Conservation (phyloP, 108 stramenopile genomes). For the Skeletonema menzelii region DNA sequence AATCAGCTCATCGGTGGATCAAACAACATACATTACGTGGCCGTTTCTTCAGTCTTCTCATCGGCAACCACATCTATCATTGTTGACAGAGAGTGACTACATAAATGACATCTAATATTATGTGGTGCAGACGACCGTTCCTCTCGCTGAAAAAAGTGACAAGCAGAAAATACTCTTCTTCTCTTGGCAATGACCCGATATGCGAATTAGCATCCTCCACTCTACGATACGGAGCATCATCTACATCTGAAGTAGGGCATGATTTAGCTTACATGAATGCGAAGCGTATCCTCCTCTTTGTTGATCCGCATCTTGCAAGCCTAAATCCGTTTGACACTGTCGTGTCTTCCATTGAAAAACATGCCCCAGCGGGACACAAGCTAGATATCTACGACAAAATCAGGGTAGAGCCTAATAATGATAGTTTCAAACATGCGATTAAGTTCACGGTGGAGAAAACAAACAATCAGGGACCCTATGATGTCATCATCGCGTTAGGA, state of each 20-base stretch:
- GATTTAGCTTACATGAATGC: slow-evolving; percentile 40
- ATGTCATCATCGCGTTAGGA: slow-evolving; percentile 64
- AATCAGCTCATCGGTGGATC: not conserved
- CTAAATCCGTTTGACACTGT: slow-evolving; percentile 35
- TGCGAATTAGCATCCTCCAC: slow-evolving; percentile 57
- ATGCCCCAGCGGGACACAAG: slow-evolving; percentile 13
- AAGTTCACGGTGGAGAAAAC: slow-evolving; percentile 33
- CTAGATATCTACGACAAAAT: slow-evolving; percentile 44
- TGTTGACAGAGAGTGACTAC: not conserved
- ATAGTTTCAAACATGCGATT: slow-evolving; percentile 54
- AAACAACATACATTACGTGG: not conserved
- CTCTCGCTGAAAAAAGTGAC: not conserved
- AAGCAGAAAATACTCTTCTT: not conserved
- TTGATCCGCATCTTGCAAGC: slow-evolving; percentile 39
- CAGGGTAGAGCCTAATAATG: slow-evolving; percentile 50
- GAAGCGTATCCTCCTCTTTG: slow-evolving; percentile 44
- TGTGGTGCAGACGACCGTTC: not conserved
- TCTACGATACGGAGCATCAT: slow-evolving; percentile 47
- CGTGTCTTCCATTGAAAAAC: slow-evolving; percentile 36
- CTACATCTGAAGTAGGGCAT: slow-evolving; percentile 51
- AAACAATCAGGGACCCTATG: slow-evolving; percentile 21
- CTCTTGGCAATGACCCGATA: slow-evolving; percentile 22
- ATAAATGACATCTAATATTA: not conserved
- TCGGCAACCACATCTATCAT: not conserved
- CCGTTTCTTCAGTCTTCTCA: not conserved